Percentiles rank a stretch among this genome's conserved stretches.
Conservation (phyloP, 179 eudicot species). For the Silene coronaria region DNA sequence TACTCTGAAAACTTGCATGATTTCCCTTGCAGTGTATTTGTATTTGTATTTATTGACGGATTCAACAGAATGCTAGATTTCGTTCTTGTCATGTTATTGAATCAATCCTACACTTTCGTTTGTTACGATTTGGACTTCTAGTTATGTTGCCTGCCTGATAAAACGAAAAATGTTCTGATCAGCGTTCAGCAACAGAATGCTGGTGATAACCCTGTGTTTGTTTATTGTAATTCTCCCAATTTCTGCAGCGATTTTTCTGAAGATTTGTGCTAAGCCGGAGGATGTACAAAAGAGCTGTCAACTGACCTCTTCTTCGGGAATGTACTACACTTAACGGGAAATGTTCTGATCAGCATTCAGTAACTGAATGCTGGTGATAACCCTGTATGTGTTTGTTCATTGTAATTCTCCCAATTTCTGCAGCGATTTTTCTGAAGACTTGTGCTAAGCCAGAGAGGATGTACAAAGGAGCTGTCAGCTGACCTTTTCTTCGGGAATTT, state of each 20-base stretch:
- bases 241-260: slow-evolving; percentile 21
- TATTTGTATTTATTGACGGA: too few species aligned
- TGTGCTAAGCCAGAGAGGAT: slow-evolving; percentile 35
- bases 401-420: slow-evolving; percentile 26
- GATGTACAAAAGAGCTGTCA: slow-evolving; percentile 22
- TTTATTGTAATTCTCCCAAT: slow-evolving; percentile 28
- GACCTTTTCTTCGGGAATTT: neutral
- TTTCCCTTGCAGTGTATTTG: too few species aligned
- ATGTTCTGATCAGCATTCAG: slow-evolving; percentile 33
- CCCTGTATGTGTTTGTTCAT: slow-evolving; percentile 56
- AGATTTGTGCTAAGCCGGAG: slow-evolving; percentile 32
- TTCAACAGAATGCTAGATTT: slow-evolving; percentile 37
- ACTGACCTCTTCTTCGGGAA: slow-evolving; percentile 1
- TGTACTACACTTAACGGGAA: slow-evolving; percentile 8
- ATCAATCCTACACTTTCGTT: neutral
- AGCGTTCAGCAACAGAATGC: slow-evolving; percentile 49
- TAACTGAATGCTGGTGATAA: slow-evolving; percentile 48
- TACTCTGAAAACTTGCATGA: too few species aligned
- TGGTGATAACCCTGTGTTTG: slow-evolving; percentile 58
- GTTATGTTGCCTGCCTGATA: neutral
- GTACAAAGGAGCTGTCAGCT: slow-evolving; percentile 7
- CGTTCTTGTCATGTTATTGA: slow-evolving; percentile 39
- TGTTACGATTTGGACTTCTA: neutral
- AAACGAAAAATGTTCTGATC: slow-evolving; percentile 8
- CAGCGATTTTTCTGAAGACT: slow-evolving; percentile 25